phyloP scores from a whole-genome alignment of 352 stramenopile genomes.

The Hyaloperonospora brassicae region DNA sequence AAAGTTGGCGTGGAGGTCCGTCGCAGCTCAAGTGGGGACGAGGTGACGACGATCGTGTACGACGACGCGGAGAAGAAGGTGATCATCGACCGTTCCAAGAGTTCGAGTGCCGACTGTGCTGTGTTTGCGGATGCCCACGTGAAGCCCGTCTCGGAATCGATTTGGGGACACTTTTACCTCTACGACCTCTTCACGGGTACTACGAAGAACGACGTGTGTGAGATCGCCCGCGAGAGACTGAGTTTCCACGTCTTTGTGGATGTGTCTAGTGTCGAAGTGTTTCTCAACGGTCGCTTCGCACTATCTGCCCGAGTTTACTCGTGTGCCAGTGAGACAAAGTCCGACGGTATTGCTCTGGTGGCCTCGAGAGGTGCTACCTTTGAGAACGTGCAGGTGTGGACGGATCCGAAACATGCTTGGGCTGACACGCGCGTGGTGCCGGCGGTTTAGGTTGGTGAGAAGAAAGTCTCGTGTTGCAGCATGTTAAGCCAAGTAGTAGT shows the following conservation, averaged over 20 bases:
- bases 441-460: background rate
- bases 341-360: conserved; percentile 48
- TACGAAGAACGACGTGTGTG: conserved; percentile 23
- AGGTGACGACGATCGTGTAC: conserved; percentile 56
- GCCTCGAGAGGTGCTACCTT: conserved; percentile 41
- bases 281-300: conserved; percentile 60
- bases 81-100: conserved; percentile 46
- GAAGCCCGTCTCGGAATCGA: conserved; percentile 24
- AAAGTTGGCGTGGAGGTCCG: conserved; percentile 56
- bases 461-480: too few relatives aligned
- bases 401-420: conserved; percentile 55
- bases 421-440: conserved; percentile 31
- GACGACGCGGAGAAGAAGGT: conserved; percentile 53
- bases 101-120: conserved; percentile 37
- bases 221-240: conserved; percentile 36
- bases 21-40: conserved; percentile 33
- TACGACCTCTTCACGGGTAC: conserved; percentile 38
- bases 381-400: conserved; percentile 58
- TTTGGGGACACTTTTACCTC: conserved; percentile 51
- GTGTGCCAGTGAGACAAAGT: conserved; percentile 37
- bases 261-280: conserved; percentile 62
- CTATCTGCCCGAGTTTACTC: conserved; percentile 62
- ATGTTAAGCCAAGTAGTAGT: too few relatives aligned
- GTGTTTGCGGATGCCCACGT: conserved; percentile 34
- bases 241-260: conserved; percentile 60